These are phyloP conservation scores for Scalesia atractyloides DNA, from an alignment of 129 eudicot species.

Conservation along the genomic window DNA sequence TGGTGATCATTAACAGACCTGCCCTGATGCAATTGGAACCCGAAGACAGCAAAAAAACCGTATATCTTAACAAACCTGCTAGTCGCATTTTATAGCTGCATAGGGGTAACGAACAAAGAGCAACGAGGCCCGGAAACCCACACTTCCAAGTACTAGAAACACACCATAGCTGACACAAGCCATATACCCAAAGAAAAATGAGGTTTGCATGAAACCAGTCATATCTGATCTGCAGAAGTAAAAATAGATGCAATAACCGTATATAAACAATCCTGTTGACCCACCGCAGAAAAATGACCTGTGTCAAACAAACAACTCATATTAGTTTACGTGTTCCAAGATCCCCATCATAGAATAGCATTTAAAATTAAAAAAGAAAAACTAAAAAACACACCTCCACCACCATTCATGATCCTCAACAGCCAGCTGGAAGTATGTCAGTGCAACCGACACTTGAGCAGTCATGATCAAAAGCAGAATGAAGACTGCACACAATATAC, in stretches of 20 bases:
- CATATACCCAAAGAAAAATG: slow-evolving; percentile 43
- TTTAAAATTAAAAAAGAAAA: not conserved
- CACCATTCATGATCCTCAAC: slow-evolving; percentile 80
- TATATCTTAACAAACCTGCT: not conserved
- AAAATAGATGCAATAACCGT: slow-evolving; percentile 37
- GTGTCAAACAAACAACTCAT: slow-evolving; percentile 18
- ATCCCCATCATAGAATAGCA: not conserved
- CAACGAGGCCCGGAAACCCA: slow-evolving; percentile 42
- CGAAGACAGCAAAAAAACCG: too few relatives aligned
- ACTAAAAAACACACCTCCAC: slow-evolving; percentile 46
- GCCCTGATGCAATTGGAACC: too few relatives aligned
- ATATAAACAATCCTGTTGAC: slow-evolving; percentile 42
- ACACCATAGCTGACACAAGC: slow-evolving; percentile 39
- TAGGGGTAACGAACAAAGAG: slow-evolving; percentile 43
- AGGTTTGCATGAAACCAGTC: slow-evolving; percentile 41
- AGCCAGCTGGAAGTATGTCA: slow-evolving; percentile 73
- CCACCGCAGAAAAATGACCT: slow-evolving; percentile 46
- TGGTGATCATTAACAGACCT: too few relatives aligned
- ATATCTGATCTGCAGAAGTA: slow-evolving; percentile 29
- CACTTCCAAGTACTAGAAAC: slow-evolving; percentile 43
- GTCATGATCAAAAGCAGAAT: slow-evolving; percentile 55
- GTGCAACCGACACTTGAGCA: slow-evolving; percentile 55
- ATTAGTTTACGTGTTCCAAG: slow-evolving; percentile 12
- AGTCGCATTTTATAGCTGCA: slow-evolving; percentile 42
- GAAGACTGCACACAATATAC: slow-evolving; percentile 49